A percentile compares a stretch with the other conserved stretches of the same genome.
These are phyloP conservation scores for Vitellaria paradoxa DNA, from an alignment of 179 eudicot genomes.

Conservation along the genomic window DNA sequence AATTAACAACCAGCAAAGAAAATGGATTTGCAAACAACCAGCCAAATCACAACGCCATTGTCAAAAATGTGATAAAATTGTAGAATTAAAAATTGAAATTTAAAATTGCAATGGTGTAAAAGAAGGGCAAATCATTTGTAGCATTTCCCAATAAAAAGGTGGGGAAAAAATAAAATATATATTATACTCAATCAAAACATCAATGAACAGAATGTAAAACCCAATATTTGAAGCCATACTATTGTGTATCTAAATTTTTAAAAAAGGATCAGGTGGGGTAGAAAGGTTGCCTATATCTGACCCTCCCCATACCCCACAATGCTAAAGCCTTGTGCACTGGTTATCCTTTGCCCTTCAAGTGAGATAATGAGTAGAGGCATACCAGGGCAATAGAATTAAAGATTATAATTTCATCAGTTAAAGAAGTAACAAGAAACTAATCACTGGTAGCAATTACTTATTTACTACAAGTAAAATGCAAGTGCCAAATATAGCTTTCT, in stretches of 20 bases:
- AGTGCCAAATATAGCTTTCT: background rate
- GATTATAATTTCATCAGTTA: background rate
- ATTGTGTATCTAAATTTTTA: background rate
- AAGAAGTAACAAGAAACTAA: background rate
- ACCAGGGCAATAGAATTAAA: background rate
- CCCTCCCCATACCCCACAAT: too few relatives aligned
- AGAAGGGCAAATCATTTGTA: too few relatives aligned
- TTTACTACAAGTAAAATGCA: background rate
- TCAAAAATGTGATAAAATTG: background rate
- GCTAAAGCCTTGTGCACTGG: too few relatives aligned
- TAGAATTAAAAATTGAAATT: background rate
- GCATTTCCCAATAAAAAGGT: too few relatives aligned
- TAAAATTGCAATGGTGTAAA: too few relatives aligned
- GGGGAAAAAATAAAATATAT: too few relatives aligned
- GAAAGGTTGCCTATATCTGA: too few relatives aligned
- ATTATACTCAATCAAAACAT: background rate
- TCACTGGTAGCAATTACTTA: background rate
- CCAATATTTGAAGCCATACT: background rate
- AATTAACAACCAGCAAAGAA: background rate
- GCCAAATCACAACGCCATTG: background rate
- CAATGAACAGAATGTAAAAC: background rate
- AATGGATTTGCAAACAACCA: background rate
- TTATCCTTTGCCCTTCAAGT: too few relatives aligned
- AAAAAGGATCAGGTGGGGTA: background rate
- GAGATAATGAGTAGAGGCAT: background rate